Evolutionary conservation across 208 protist species (phyloP), one percentile per base, ranked within the genome.

Genomic region (Leishmania aethiopica): DNA sequence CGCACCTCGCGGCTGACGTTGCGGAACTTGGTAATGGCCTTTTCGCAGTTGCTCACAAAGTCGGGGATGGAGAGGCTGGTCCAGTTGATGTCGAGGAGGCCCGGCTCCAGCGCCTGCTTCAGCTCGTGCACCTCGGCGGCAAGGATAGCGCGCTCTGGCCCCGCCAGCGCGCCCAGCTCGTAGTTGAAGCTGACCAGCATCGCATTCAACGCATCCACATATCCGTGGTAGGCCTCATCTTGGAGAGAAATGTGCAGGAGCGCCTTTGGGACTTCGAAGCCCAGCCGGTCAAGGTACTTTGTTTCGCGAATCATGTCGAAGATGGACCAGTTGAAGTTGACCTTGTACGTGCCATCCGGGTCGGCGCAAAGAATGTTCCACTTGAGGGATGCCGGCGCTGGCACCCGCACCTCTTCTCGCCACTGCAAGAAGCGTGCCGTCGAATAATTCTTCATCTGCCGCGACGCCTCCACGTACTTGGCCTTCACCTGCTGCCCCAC

Each of bases 241-340:
- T 99, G 99, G 78, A 99, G 89, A 5, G 98, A 98, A 66, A 99
- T 96, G 86, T 99, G 98, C 62, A 99, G 90, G 3, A 99, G 98
- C 77, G 96, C 96, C 83, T 98, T 95, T 28, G 98, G 99, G 47
- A 99, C 93, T 53, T 98, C 88, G 79, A 99, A 99, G 28, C 98
- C 98, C n/a, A 99, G 93, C 15, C 96, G 90, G 85, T 99, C 98
- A 1, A 99, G 88, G 89, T 99, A 99, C 91, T 99, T 99, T 59
- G 98, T 92, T 92, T 99, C 99, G n/a, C 95, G 95, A 83, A 99
- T 99, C 47, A 99, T 87, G 75, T 97, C 88, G 76, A 96, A 95
- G 53, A 99, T 92, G 55, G 89, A 81, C 60, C 84, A 85, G 87
- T 99, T 87, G 88, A 99, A 99, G 90, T 99, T 99, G 40, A 99